phyloP scores from a whole-genome alignment of 805 yeast genomes.

The Candida endomychidarum region DNA sequence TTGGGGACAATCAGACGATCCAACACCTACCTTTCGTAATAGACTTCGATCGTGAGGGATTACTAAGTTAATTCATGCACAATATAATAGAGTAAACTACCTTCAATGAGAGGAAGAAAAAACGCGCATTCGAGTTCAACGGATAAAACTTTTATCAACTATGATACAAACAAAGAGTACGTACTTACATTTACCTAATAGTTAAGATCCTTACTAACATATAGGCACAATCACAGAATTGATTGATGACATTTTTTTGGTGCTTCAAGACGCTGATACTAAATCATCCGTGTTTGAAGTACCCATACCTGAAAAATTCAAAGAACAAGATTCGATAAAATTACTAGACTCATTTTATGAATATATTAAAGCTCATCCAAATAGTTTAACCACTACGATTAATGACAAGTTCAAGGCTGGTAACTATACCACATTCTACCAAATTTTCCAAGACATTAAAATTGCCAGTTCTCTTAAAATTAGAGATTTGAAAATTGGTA shows the following conservation, averaged over 20 bases:
- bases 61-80: too few relatives aligned
- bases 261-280: constrained; percentile 27
- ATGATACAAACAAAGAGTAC: constrained; percentile 5
- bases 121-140: constrained; percentile 1
- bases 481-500: constrained; percentile 48
- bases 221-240: constrained; percentile 12
- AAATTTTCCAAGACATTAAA: constrained; percentile 65
- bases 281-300: constrained; percentile 18
- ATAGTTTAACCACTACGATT: constrained; percentile 40
- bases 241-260: constrained; percentile 24
- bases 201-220: constrained; percentile 2
- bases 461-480: constrained; percentile 52
- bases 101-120: too few relatives aligned
- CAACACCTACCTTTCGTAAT: too few relatives aligned
- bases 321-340: constrained; percentile 43
- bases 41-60: too few relatives aligned
- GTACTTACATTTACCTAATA: neutral
- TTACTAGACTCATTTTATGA: constrained; percentile 44
- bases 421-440: constrained; percentile 51
- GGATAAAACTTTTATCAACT: constrained; percentile 4
- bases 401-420: constrained; percentile 34
- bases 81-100: too few relatives aligned
- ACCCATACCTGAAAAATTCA: constrained; percentile 45
- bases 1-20: too few relatives aligned
- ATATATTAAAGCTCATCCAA: constrained; percentile 31